These are phyloP conservation scores for Exophiala oligosperma DNA, from an alignment of 2,329 filamentous ascomycete genomes.

Conservation along the genomic window DNA sequence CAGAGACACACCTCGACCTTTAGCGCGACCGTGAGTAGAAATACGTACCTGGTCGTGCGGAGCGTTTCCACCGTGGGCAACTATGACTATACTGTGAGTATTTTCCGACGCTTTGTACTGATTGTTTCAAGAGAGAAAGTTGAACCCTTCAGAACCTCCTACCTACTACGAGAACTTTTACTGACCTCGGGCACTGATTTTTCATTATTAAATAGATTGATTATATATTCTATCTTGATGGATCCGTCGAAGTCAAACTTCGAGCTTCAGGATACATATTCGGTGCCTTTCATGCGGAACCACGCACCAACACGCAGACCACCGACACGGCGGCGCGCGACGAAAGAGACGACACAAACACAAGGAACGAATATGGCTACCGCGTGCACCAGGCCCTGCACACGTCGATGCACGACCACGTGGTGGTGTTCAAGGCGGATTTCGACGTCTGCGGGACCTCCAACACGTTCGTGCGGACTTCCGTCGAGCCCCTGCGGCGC, in stretches of 20 bases:
- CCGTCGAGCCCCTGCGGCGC: constrained; percentile 10
- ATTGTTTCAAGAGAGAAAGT: too few species aligned
- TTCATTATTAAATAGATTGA: constrained; percentile 35
- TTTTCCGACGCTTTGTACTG: background rate
- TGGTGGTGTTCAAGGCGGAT: constrained; percentile 40
- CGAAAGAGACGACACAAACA: constrained; percentile 27
- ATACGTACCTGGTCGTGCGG: constrained; percentile 45
- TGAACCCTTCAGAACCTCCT: too few species aligned
- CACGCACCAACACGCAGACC: background rate
- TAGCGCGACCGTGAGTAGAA: constrained; percentile 35
- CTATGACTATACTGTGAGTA: constrained; percentile 49
- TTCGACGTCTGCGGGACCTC: constrained; percentile 35
- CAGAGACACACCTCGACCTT: constrained; percentile 33
- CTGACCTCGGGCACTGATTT: too few species aligned
- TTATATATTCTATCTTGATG: constrained; percentile 55
- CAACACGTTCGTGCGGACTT: constrained; percentile 32
- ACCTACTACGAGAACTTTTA: too few species aligned
- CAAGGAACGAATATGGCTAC: constrained; percentile 34
- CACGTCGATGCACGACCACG: constrained; percentile 40
- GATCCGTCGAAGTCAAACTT: constrained; percentile 53
- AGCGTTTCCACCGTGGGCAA: constrained; percentile 55
- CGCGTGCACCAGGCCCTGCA: constrained; percentile 36
- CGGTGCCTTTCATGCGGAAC: constrained; percentile 26
- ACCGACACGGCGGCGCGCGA: constrained; percentile 4
- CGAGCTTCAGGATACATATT: constrained; percentile 41